Conservation (phyloP, 768 basidiomycete genomes). For the Serendipita vermifera region DNA sequence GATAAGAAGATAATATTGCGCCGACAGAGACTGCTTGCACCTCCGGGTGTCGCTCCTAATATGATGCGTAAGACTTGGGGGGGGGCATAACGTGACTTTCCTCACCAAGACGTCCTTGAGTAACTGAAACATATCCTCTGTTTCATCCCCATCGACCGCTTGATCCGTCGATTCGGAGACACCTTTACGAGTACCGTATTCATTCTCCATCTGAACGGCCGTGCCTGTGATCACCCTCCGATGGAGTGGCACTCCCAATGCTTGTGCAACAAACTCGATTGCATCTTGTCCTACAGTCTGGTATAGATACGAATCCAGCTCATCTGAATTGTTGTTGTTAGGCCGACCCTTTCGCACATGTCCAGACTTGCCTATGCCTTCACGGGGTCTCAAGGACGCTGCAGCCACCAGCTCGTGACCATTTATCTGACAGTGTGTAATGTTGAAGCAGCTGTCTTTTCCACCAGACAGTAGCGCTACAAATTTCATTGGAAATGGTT, state of each 20-base stretch:
- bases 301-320: slow-evolving; percentile 96
- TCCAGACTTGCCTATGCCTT: slow-evolving; percentile 78
- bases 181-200: slow-evolving; percentile 70
- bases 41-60: slow-evolving; percentile 62
- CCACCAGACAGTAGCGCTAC: slow-evolving; percentile 92
- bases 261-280: slow-evolving; percentile 70
- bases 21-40: slow-evolving; percentile 83
- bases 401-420: slow-evolving; percentile 80
- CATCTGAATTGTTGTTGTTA: slow-evolving; percentile 43
- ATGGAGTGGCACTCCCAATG: slow-evolving; percentile 78
- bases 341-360: slow-evolving; percentile 15
- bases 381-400: slow-evolving; percentile 72
- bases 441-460: slow-evolving; percentile 95
- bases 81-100: slow-evolving; percentile 9
- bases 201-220: slow-evolving; percentile 65
- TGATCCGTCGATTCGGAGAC: slow-evolving; percentile 20
- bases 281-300: slow-evolving; percentile 98
- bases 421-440: slow-evolving; percentile 74
- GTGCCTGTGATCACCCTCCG: slow-evolving; percentile 66
- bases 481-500: slow-evolving; percentile 56
- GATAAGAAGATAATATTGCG: slow-evolving; percentile 95
- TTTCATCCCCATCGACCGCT: slow-evolving; percentile 64
- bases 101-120: slow-evolving; percentile 64
- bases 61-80: not conserved
- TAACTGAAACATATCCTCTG: slow-evolving; percentile 77